Conservation (phyloP, 2,329 filamentous ascomycete genomes). For the Phoma sp. region DNA sequence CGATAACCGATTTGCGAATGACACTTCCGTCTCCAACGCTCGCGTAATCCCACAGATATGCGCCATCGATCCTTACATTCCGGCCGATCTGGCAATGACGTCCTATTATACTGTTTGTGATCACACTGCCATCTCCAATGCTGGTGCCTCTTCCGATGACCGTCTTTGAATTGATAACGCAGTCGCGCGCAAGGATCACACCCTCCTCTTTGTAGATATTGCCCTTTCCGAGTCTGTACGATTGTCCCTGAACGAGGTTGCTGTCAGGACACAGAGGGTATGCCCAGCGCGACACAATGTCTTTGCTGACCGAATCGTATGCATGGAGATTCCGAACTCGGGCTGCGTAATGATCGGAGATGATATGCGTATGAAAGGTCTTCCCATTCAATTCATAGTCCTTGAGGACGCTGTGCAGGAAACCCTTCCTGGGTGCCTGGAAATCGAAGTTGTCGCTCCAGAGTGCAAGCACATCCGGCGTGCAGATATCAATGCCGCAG, state of each 20-base stretch:
- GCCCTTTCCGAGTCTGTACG: constrained; percentile 72
- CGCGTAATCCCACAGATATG: constrained; percentile 87
- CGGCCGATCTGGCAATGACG: constrained; percentile 84
- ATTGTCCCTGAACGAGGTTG: constrained; percentile 79
- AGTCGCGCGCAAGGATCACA: constrained; percentile 75
- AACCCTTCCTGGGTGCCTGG: constrained; percentile 85
- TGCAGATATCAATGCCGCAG: constrained; percentile 95
- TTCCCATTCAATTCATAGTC: constrained; percentile 97
- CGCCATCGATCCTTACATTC: constrained; percentile 78
- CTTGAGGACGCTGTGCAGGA: constrained; percentile 89
- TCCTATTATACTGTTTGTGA: constrained; percentile 81
- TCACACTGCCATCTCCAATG: constrained; percentile 72
- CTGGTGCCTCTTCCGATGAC: constrained; percentile 78
- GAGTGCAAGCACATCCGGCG: constrained; percentile 88
- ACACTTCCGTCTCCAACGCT: constrained; percentile 76
- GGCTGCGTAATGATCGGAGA: constrained; percentile 83
- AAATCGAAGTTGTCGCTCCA: constrained; percentile 99
- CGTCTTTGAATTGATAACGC: constrained; percentile 69
- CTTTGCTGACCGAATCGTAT: constrained; percentile 87
- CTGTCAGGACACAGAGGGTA: constrained; percentile 89
- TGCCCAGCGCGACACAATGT: constrained; percentile 85
- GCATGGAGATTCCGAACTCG: constrained; percentile 84
- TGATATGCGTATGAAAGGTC: constrained; percentile 89
- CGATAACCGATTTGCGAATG: constrained; percentile 76
- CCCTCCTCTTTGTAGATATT: constrained; percentile 79